Conservation (phyloP, 2,329 filamentous ascomycete genomes). For the Sarocladiaceae sp. region DNA sequence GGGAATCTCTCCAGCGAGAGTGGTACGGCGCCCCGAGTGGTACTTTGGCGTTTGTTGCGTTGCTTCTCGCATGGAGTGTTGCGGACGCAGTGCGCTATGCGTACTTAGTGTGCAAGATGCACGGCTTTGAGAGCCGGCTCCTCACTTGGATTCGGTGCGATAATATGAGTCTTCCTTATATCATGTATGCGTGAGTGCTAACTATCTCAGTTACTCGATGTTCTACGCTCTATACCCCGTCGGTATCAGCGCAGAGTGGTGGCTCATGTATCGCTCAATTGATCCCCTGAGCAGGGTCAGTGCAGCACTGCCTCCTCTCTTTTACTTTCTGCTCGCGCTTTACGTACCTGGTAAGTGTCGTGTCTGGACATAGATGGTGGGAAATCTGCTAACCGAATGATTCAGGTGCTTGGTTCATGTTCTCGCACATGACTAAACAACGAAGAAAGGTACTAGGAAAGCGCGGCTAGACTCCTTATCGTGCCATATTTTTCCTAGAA, state of each 20-base stretch:
- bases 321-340: conserved; percentile 1
- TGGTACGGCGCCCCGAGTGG: neutral
- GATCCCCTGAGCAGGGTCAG: neutral
- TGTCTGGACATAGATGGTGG: neutral
- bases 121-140: neutral
- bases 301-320: neutral
- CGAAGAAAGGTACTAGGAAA: conserved; percentile 3
- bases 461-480: no score
- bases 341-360: conserved; percentile 1
- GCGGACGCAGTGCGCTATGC: neutral
- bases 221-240: conserved; percentile 3
- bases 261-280: conserved; percentile 3
- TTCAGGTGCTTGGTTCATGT: conserved; percentile 1
- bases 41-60: neutral
- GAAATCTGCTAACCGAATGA: neutral
- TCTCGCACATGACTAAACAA: conserved; percentile 1
- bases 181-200: neutral
- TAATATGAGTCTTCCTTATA: neutral
- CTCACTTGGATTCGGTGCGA: conserved; percentile 1
- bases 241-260: conserved; percentile 3
- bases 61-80: conserved; percentile 1
- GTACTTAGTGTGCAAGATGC: conserved; percentile 2
- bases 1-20: neutral
- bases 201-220: neutral
- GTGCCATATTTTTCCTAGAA: no score